Evolutionary conservation across 176 grass and related monocot species (phyloP), one percentile per base, ranked within the genome.

Genomic region (Avena sativa): DNA sequence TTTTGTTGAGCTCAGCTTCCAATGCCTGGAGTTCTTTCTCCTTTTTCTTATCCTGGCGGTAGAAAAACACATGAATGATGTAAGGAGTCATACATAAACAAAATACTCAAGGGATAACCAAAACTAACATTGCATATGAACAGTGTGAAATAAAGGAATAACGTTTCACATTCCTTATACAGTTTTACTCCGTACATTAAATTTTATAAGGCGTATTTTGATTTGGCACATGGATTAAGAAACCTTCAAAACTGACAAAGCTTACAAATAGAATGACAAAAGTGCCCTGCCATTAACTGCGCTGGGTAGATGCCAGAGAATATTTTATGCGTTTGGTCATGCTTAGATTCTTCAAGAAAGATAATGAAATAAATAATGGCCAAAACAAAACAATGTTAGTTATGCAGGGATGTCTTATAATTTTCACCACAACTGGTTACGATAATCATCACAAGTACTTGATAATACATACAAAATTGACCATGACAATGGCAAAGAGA

Each of bases 11-110:
- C 84, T 94, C 92, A 79, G 92, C 89, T 73, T 94, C 97, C 90
- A 96, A 94, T 47, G 94, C 92, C 83, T 99, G 90, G 8, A 99
- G 97, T 81, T 99, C 94, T 91, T 90, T 99, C 86, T 99, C 97
- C 81, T 94, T 96, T 96, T 91, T 93, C 90, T 96, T 96, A 86
- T 94, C 97, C 97, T 99, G 73, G 52, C 65, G 12, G 5, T 28
- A 64, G 23, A 88, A 62, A 82, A 76, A 85, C 25, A 8, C 44
- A 83, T 90, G 44, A 14, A 61, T 71, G n/a, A 25, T 15, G 5
- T 81, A 51, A 81, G 81, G 15, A 76, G 76, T 75, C 10, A 70
- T 81, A 28, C 51, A 20, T 23, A 49, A 76, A 74, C 20, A 87
- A 64, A 84, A 4, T 57, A 88, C 58, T 12, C 7, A 74, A 11